Evolutionary conservation across 306 rosid species (phyloP), one percentile per base, ranked within the genome.

Genomic region (Rubus parviflorus): DNA sequence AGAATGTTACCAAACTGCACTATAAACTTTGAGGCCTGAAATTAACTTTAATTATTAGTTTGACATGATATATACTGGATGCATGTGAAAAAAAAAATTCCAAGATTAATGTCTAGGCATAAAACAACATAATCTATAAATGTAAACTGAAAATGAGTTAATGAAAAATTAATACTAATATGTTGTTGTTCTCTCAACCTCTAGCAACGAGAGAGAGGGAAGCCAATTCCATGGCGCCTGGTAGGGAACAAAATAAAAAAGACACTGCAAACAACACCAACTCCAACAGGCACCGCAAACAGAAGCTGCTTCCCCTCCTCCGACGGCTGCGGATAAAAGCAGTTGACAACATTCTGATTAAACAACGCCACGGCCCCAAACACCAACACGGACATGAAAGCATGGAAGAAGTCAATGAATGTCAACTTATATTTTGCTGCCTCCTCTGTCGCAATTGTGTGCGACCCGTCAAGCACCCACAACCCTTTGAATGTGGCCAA

Each of bases 161-260:
- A 70, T 10, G 0, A 48, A 0, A 3, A 19, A 23, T 49, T 12
- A 69, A 12, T 23, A 25, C 1, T 0, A 30, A 6, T 60, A 8
- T 4, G 8, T 22, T 25, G 65, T 10, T 6, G 1, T 14, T 61
- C 68, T 16, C 12, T 15, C 35, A 30, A 30, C 35, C 54, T 30
- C 73, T 85, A 94, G 62, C 23, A 1, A 9, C 58, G 91, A 68
- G 92, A 94, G 89, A 73, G 84, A 80, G 77, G 94, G 79, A 91
- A 91, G 73, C 97, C 98, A 83, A 94, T 87, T 52, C 96, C 98
- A 77, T 91, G 97, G 60, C 98, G 88, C 35, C 72, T 63, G 15
- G 88, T 71, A 25, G 98, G 98, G 54, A 90, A 90, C 8, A 65
- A 68, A 83, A 91, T 77, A 68, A 91, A 88, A 53, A 91, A 78